phyloP scores from a whole-genome alignment of 129 eudicot genomes.

The Cynara cardunculus region DNA sequence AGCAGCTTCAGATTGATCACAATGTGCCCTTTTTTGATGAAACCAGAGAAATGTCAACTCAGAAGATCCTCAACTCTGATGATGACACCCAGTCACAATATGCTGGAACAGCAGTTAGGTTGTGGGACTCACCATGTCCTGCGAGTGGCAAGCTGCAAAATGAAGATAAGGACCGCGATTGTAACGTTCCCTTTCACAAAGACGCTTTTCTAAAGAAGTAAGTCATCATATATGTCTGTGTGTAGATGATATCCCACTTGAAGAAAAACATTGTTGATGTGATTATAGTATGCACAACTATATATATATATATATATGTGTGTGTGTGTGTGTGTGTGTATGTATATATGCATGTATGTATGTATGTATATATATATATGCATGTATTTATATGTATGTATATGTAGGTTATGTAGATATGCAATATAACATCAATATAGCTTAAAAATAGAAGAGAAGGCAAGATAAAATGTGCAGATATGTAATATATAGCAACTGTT shows the following conservation, averaged over 20 bases:
- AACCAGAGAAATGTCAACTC: neutral
- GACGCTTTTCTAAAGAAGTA: no score
- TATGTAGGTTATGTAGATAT: neutral
- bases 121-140: constrained; percentile 12
- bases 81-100: neutral
- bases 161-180: neutral
- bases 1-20: neutral
- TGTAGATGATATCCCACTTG: no score
- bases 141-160: neutral
- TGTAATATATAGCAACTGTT: neutral
- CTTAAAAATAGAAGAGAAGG: neutral
- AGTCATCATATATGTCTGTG: constrained; percentile 3
- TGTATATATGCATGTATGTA: no score
- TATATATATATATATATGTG: no score
- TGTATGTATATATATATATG: no score
- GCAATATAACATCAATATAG: neutral
- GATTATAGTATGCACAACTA: no score
- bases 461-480: neutral
- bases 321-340: no score
- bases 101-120: neutral
- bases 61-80: neutral
- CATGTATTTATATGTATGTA: no score
- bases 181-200: neutral
- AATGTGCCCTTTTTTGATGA: neutral
- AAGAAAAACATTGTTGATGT: no score